A percentile compares a stretch with the other conserved stretches of the same genome.
These are phyloP conservation scores for Xylaria sp. DNA, from an alignment of 2,329 filamentous ascomycete species.

Conservation along the genomic window DNA sequence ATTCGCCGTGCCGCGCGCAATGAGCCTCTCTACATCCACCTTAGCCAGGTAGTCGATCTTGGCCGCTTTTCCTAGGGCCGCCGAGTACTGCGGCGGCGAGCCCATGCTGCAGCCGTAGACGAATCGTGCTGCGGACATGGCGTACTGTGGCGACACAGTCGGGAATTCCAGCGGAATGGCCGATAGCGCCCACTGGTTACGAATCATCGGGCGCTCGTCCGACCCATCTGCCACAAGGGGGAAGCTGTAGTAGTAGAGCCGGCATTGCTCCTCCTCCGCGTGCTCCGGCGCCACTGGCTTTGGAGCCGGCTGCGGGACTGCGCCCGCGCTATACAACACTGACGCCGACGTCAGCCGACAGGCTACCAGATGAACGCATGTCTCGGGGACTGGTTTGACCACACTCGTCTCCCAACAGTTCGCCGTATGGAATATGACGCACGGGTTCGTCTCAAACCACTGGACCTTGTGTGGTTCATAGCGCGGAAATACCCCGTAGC, in stretches of 20 bases:
- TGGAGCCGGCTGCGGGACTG: slow-evolving; percentile 65
- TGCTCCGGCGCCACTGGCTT: slow-evolving; percentile 52
- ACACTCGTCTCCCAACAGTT: slow-evolving; percentile 72
- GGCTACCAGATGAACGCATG: slow-evolving; percentile 70
- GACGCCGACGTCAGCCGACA: slow-evolving; percentile 75
- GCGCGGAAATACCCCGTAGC: slow-evolving; percentile 76
- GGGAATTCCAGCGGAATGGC: slow-evolving; percentile 77
- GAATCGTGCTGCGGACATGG: slow-evolving; percentile 69
- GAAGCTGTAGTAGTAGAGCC: slow-evolving; percentile 76
- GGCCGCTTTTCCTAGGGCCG: slow-evolving; percentile 70
- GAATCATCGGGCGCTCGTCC: slow-evolving; percentile 55
- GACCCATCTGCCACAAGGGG: slow-evolving; percentile 51
- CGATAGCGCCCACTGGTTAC: slow-evolving; percentile 72
- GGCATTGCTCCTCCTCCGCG: slow-evolving; percentile 72
- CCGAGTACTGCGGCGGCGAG: slow-evolving; percentile 63
- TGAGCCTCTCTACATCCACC: slow-evolving; percentile 65
- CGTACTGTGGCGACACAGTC: slow-evolving; percentile 62
- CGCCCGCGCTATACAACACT: slow-evolving; percentile 72
- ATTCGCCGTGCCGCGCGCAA: slow-evolving; percentile 61
- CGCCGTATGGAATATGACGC: slow-evolving; percentile 77
- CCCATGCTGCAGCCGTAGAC: slow-evolving; percentile 75
- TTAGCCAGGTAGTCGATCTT: slow-evolving; percentile 76
- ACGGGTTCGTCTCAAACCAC: slow-evolving; percentile 76
- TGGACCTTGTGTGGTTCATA: slow-evolving; percentile 65
- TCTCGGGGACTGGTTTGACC: slow-evolving; percentile 45